Percentiles rank a stretch among this genome's conserved stretches.
These are phyloP conservation scores for Aspergillus novofumigatus DNA, from an alignment of 2,329 filamentous ascomycete species.

Conservation along the genomic window DNA sequence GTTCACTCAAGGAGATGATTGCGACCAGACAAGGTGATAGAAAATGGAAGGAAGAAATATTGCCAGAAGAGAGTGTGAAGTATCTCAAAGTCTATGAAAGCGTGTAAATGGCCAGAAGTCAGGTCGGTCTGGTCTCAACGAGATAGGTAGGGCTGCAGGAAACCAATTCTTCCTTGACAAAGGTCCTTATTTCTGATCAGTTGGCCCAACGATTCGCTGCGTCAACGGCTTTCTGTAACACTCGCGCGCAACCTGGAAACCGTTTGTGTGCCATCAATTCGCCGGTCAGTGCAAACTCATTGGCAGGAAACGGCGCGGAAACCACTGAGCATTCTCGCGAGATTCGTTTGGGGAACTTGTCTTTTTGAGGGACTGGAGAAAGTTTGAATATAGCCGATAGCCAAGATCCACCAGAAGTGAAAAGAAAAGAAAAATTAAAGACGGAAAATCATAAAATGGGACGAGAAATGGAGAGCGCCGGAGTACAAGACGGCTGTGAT, in stretches of 20 bases:
- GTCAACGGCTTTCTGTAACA: slow-evolving; percentile 11
- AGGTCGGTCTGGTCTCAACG: not conserved
- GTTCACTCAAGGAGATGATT: not conserved
- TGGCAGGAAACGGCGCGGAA: slow-evolving; percentile 13
- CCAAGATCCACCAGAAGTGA: slow-evolving; percentile 3
- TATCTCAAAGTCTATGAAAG: not conserved
- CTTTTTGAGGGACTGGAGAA: not conserved
- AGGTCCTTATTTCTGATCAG: slow-evolving; percentile 1
- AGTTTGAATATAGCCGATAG: not conserved
- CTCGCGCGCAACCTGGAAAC: slow-evolving; percentile 12
- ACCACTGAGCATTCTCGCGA: slow-evolving; percentile 17
- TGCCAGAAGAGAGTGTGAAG: not conserved
- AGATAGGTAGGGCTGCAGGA: slow-evolving; percentile 4
- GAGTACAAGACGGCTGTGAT: not conserved
- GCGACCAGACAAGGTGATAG: slow-evolving; percentile 3
- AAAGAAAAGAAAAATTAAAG: slow-evolving; percentile 7
- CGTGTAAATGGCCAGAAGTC: not conserved
- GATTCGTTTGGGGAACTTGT: not conserved
- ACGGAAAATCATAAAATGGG: not conserved
- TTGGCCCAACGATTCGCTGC: slow-evolving; percentile 6
- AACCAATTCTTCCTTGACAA: not conserved
- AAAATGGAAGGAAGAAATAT: not conserved
- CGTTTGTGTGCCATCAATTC: slow-evolving; percentile 19
- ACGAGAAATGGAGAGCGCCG: not conserved
- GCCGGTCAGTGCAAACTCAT: slow-evolving; percentile 20